Evolutionary conservation across 257 asterid species (phyloP), one percentile per base, ranked within the genome.

Genomic region (Solanum sitiens): DNA sequence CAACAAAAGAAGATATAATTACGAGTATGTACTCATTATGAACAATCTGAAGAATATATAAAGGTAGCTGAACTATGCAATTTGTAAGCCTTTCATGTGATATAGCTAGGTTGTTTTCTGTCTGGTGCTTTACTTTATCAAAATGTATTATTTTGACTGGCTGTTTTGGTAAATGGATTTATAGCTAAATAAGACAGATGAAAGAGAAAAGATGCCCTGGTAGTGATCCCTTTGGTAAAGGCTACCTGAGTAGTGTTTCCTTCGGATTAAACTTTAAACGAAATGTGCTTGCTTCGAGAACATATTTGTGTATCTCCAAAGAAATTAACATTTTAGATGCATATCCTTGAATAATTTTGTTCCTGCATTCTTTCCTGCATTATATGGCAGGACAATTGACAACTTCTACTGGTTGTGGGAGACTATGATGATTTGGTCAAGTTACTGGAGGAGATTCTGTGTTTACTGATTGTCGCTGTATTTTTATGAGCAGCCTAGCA

Each of bases 391-490:
- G 92, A 89, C 90, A 72, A 95, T 97, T 75, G 92, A 89, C 77
- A 95, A 94, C 92, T 93, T 95, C 91, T 90, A 92, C 87, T 90
- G 92, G 53, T 87, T 87, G 82, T 86, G 83, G 87, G 94, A 30
- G 94, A 92, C 83, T 93, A 56, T 56, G 94, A 91, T 71, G 97
- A 93, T 86, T 92, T 95, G 74, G 92, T 95, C 86, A 95, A 93
- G 99, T 98, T 97, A 91, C 59, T 74, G 30, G 8, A 79, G 16
- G 63, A 63, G 72, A 88, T 50, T 45, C 1, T 56, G 56, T 63
- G 10, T 80, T 39, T 10, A 27, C 68, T 67, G 61, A 61, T 63
- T 39, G 4, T 8, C 39, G 1, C 8, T 10, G 63, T n/a, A 42
- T 15, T 42, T n/a, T 21, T 77, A 42, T 77, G 63, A 77, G 63